phyloP scores from a whole-genome alignment of 2,329 filamentous ascomycete genomes.

The Amesomyces nigricolor region DNA sequence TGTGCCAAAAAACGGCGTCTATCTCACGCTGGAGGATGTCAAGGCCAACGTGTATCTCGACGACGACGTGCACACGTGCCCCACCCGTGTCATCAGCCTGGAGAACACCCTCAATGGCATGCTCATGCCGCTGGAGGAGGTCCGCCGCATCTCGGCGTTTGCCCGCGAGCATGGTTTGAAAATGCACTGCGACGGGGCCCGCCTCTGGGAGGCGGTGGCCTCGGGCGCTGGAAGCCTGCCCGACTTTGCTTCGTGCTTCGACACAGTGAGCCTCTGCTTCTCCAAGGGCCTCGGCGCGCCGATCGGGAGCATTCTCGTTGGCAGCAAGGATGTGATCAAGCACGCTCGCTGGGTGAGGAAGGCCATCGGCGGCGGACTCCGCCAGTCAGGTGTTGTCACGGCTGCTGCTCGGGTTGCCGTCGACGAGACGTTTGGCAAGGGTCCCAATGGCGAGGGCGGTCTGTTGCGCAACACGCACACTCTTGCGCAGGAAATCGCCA shows the following conservation, averaged over 20 bases:
- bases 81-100: conserved; percentile 73
- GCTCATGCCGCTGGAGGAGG: conserved; percentile 70
- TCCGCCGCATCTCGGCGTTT: conserved; percentile 63
- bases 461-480: conserved; percentile 55
- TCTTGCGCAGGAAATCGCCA: conserved; percentile 54
- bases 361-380: conserved; percentile 70
- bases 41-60: conserved; percentile 57
- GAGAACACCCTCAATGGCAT: conserved; percentile 82
- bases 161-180: conserved; percentile 47
- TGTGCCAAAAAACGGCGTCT: conserved; percentile 61
- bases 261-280: conserved; percentile 55
- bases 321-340: conserved; percentile 50
- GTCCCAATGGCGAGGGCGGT: conserved; percentile 53
- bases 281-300: conserved; percentile 50
- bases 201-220: conserved; percentile 47
- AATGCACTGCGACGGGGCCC: conserved; percentile 48
- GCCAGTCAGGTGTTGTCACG: conserved; percentile 71
- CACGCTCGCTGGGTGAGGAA: conserved; percentile 73
- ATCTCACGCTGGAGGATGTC: conserved; percentile 74
- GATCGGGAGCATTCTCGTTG: conserved; percentile 44
- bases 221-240: conserved; percentile 38
- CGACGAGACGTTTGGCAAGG: conserved; percentile 67
- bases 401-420: conserved; percentile 71
- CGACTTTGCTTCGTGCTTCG: conserved; percentile 42
- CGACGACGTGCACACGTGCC: conserved; percentile 70